phyloP scores from a whole-genome alignment of 2,329 filamentous ascomycete species.

The Penicillium rolfsii region DNA sequence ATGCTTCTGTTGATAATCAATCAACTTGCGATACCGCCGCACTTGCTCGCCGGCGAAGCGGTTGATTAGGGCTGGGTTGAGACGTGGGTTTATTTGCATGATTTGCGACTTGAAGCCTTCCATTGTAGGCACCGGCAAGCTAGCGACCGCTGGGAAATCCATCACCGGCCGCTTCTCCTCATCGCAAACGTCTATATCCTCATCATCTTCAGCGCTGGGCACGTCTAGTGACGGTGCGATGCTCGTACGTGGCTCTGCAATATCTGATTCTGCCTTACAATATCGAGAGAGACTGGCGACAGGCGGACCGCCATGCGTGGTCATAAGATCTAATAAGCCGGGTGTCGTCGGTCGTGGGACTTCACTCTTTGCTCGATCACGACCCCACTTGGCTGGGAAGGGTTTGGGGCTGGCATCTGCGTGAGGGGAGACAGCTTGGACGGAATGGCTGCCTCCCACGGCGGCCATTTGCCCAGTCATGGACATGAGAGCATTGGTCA shows the following conservation, averaged over 20 bases:
- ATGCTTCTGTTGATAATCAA: slow-evolving; percentile 73
- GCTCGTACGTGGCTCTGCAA: slow-evolving; percentile 23
- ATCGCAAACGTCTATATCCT: slow-evolving; percentile 60
- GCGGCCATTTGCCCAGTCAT: slow-evolving; percentile 52
- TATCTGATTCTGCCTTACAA: slow-evolving; percentile 29
- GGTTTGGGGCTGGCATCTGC: slow-evolving; percentile 48
- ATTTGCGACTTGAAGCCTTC: slow-evolving; percentile 79
- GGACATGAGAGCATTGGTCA: slow-evolving; percentile 49
- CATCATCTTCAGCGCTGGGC: slow-evolving; percentile 50
- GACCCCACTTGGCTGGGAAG: slow-evolving; percentile 48
- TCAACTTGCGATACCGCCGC: slow-evolving; percentile 74
- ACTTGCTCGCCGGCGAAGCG: slow-evolving; percentile 82
- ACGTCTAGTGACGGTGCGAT: slow-evolving; percentile 22
- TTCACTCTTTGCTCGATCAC: slow-evolving; percentile 62
- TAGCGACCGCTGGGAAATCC: slow-evolving; percentile 64
- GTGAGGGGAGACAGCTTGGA: slow-evolving; percentile 53
- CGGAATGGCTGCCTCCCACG: slow-evolving; percentile 59
- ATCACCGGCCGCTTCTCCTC: slow-evolving; percentile 66
- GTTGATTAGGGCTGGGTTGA: slow-evolving; percentile 71
- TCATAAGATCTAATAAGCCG: slow-evolving; percentile 59
- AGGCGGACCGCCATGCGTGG: slow-evolving; percentile 61
- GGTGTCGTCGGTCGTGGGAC: slow-evolving; percentile 48
- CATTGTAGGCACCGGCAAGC: slow-evolving; percentile 71
- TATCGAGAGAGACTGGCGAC: slow-evolving; percentile 58
- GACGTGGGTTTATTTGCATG: slow-evolving; percentile 70